These are phyloP conservation scores for Fusarium secorum DNA, from an alignment of 2,329 filamentous ascomycete genomes.

Conservation along the genomic window DNA sequence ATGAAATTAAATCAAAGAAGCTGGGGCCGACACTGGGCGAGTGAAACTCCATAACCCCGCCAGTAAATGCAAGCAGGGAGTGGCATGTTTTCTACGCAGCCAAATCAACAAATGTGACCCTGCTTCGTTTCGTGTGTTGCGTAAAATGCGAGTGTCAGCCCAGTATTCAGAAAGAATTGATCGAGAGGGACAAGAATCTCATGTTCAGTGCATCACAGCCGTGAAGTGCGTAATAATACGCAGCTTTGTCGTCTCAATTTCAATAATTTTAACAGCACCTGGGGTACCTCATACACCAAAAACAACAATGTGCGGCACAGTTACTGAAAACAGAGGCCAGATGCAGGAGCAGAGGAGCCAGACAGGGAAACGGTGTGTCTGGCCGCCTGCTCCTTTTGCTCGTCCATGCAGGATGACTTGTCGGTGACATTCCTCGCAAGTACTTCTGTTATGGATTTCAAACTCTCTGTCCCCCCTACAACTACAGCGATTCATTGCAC, in stretches of 20 bases:
- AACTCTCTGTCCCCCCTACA: neutral
- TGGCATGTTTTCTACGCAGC: slow-evolving; percentile 22
- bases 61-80: neutral
- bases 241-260: neutral
- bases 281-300: neutral
- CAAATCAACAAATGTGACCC: neutral
- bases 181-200: neutral
- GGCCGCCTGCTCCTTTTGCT: neutral
- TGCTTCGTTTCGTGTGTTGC: neutral
- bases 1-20: neutral
- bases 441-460: neutral
- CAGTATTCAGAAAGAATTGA: slow-evolving; percentile 10
- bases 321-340: neutral
- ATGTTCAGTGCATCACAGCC: slow-evolving; percentile 2
- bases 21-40: neutral
- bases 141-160: slow-evolving; percentile 27
- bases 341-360: neutral
- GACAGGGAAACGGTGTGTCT: neutral
- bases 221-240: neutral
- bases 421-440: neutral
- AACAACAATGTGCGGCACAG: slow-evolving; percentile 7
- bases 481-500: slow-evolving; percentile 2
- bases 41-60: slow-evolving; percentile 1
- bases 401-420: neutral
- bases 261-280: neutral